Conservation (phyloP, 306 rosid species). For the Spatholobus suberectus region DNA sequence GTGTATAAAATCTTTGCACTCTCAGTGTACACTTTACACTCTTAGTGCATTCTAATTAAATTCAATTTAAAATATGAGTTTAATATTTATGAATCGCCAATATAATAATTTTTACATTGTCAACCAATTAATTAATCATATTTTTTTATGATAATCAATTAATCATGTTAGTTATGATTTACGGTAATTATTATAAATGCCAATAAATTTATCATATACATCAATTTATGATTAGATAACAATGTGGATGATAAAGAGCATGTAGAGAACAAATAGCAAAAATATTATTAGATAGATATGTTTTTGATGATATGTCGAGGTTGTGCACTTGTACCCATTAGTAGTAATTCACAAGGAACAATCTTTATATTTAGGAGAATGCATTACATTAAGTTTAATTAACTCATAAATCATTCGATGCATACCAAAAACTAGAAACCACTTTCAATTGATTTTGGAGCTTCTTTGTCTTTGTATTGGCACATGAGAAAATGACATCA, state of each 20-base stretch:
- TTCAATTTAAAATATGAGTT: too few relatives aligned
- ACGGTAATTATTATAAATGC: too few relatives aligned
- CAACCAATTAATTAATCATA: too few relatives aligned
- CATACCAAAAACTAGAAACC: conserved; percentile 97
- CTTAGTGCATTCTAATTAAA: too few relatives aligned
- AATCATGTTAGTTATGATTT: too few relatives aligned
- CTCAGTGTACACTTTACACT: too few relatives aligned
- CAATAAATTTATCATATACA: too few relatives aligned
- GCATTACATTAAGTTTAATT: conserved; percentile 43
- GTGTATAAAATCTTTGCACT: too few relatives aligned
- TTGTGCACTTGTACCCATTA: conserved; percentile 95
- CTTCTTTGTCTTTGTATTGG: conserved; percentile 75
- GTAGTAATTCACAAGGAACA: conserved; percentile 58
- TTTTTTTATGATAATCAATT: too few relatives aligned
- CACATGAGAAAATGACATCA: conserved; percentile 6
- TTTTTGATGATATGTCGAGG: conserved; percentile 88
- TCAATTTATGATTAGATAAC: too few relatives aligned
- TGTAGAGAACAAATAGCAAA: conserved; percentile 31
- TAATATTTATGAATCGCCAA: too few relatives aligned
- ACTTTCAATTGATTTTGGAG: conserved; percentile 84
- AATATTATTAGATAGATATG: not conserved
- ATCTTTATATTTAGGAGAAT: conserved; percentile 39
- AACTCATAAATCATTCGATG: conserved; percentile 37
- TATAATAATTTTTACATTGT: too few relatives aligned
- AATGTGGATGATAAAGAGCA: conserved; percentile 31